Evolutionary conservation across 1,284 basidiomycete genomes (phyloP).

Genomic region (Mycena sp.): DNA sequence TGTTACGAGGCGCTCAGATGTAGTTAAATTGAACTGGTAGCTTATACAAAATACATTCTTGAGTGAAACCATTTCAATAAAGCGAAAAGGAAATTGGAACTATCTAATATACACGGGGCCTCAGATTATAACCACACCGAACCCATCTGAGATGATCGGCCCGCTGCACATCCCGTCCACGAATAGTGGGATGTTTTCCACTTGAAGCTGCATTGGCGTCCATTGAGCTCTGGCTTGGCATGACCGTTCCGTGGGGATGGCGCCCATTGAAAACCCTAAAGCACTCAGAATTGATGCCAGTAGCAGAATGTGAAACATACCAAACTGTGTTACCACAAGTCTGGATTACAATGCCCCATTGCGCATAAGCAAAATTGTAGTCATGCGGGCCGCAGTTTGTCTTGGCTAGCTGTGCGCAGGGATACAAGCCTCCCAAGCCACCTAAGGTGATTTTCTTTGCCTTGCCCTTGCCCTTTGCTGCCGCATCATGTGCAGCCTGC

Average conservation of each 20-base stretch:
- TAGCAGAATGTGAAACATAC: not conserved
- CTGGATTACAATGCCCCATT: not conserved
- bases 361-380: constrained; percentile 1
- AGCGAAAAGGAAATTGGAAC: too few relatives aligned
- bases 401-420: not conserved
- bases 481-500: too few relatives aligned
- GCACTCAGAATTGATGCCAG: not conserved
- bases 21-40: too few relatives aligned
- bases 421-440: not conserved
- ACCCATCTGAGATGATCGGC: not conserved
- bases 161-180: not conserved
- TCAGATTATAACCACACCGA: not conserved
- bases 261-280: constrained; percentile 13
- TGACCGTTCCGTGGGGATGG: not conserved
- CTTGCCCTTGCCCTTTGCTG: too few relatives aligned
- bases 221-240: not conserved
- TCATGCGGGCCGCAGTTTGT: not conserved
- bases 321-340: constrained; percentile 1
- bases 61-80: too few relatives aligned
- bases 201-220: not conserved
- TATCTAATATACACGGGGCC: not conserved
- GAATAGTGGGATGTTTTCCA: not conserved
- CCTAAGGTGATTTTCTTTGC: not conserved
- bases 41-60: too few relatives aligned
- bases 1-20: not conserved